Percentiles rank a stretch among this genome's conserved stretches.
phyloP scores from a whole-genome alignment of 2,329 filamentous ascomycete genomes.

The Plenodomus lindquistii region DNA sequence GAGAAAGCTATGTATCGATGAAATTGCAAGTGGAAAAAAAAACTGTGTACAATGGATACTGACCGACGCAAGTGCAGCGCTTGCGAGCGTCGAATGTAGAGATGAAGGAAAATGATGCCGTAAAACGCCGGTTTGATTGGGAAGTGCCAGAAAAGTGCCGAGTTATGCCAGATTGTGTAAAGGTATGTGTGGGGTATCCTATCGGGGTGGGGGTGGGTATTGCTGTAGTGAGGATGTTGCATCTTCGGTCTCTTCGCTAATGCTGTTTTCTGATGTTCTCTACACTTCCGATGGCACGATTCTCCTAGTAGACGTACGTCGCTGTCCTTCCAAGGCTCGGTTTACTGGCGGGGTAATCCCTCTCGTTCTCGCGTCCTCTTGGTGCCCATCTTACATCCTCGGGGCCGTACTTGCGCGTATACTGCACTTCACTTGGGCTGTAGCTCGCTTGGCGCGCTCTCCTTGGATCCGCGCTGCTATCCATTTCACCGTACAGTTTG shows the following conservation, averaged over 20 bases:
- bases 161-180: slow-evolving; percentile 1
- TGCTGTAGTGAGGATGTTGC: background rate
- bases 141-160: background rate
- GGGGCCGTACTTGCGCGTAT: slow-evolving; percentile 31
- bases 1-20: background rate
- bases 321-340: slow-evolving; percentile 28
- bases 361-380: slow-evolving; percentile 24
- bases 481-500: slow-evolving; percentile 32
- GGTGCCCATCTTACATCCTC: slow-evolving; percentile 44
- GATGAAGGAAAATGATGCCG: background rate
- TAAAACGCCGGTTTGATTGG: background rate
- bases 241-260: too few relatives aligned
- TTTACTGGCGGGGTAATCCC: slow-evolving; percentile 24
- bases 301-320: slow-evolving; percentile 37
- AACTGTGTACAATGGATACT: background rate
- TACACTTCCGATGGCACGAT: background rate
- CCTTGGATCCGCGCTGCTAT: slow-evolving; percentile 14
- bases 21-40: background rate
- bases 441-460: slow-evolving; percentile 34
- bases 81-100: slow-evolving; percentile 7
- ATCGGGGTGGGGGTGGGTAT: background rate
- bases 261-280: too few relatives aligned
- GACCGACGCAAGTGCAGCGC: slow-evolving; percentile 6
- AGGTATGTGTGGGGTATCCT: slow-evolving; percentile 6
- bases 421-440: slow-evolving; percentile 37